Base-by-base conservation (phyloP, 2,329 filamentous ascomycete genomes). In the Tolypocladium album region DNA sequence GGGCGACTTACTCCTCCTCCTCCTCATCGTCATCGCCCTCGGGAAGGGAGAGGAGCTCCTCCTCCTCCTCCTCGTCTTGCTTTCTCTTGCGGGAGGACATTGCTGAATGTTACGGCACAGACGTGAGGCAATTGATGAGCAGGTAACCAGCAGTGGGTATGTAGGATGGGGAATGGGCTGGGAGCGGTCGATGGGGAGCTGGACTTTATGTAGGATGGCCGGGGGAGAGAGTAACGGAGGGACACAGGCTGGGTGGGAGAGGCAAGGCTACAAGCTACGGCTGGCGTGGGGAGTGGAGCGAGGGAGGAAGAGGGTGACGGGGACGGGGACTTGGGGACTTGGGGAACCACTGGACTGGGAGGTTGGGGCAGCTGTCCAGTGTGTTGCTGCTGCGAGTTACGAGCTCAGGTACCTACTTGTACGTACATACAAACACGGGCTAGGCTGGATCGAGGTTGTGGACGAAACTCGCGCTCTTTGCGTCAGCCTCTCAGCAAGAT, bases 61-160 rank as follows among this genome's bases (percentile, higher is more conserved):
- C 78, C 31, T 88, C 87, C 57, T 88, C 87, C 57, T 80, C 78
- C 27, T 88, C 87, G 56, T 88, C 78, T 66, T 79, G 76, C 75
- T 79, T 80, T 75, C 79, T 79, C 78, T 82, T 82, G 68, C 79
- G 79, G 67, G 75, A 71, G 61, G 78, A 76, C 77, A 81, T 81
- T 63, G 61, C 72, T 1, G 60, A 40, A 24, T 58, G 27, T 53
- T 40, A 38, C 50, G 58, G 36, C n/a, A 15, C 11, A 15, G 7
- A 34, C 20, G 17, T 20, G 38, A 43, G 57, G 57, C 57, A 58
- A 58, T 58, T 58, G 57, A 20, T 53, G 50, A 38, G 34, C 9
- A 36, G 34, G 34, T 36, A 36, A 17, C 27, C 47, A 9, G 27
- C 55, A 34, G 31, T n/a, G 12, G 55, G 39, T 40, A 13, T 13